Evolutionary conservation across 139 green algal genomes (phyloP).

Genomic region (Protoeuglena noctilucae): DNA sequence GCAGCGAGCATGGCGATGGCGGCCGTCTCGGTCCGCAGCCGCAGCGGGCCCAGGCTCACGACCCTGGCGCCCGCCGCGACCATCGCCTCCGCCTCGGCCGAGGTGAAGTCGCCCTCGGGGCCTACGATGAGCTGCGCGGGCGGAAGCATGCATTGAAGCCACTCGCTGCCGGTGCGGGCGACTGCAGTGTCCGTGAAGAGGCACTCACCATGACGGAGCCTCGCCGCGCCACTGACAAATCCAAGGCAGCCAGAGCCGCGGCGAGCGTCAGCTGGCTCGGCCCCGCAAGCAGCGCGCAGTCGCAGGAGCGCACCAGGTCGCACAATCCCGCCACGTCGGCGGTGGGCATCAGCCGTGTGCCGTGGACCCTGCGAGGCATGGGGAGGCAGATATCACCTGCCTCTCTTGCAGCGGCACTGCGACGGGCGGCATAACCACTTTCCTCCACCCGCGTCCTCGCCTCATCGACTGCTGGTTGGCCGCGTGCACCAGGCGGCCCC

Average conservation of each 20-base stretch:
- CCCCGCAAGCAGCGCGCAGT: not conserved
- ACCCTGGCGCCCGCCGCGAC: constrained; percentile 26
- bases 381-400: too few relatives aligned
- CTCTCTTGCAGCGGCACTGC: not conserved
- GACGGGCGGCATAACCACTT: not conserved
- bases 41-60: constrained; percentile 47
- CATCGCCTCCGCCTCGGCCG: constrained; percentile 37
- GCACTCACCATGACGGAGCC: too few relatives aligned
- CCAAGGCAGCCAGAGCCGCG: not conserved
- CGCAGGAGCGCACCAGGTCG: not conserved
- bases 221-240: too few relatives aligned
- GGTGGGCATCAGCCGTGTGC: not conserved
- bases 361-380: not conserved
- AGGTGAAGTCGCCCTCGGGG: constrained; percentile 77
- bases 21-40: constrained; percentile 72
- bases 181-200: too few relatives aligned
- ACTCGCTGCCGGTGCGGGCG: not conserved
- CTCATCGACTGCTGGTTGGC: constrained; percentile 75
- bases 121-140: constrained; percentile 41
- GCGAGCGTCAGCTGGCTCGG: not conserved
- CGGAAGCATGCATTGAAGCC: not conserved
- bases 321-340: not conserved
- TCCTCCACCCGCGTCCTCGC: too few relatives aligned
- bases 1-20: constrained; percentile 57
- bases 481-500: constrained; percentile 46